phyloP scores from a whole-genome alignment of 768 basidiomycete genomes.

The Dioszegia crocea region DNA sequence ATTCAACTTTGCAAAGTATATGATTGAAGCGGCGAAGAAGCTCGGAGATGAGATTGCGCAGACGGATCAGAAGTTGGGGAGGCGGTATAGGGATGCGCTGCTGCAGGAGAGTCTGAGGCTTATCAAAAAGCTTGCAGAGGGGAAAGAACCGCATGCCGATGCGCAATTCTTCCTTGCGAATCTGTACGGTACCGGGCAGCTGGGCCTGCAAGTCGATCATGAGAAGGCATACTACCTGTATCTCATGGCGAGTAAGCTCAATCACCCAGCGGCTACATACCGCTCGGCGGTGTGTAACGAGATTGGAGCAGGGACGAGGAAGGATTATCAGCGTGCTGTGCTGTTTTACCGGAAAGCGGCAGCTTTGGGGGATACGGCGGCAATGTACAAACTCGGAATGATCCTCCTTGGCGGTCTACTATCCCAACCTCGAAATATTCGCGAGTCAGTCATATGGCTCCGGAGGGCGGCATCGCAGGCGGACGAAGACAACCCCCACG shows the following conservation, averaged over 20 bases:
- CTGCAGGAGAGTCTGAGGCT: constrained; percentile 86
- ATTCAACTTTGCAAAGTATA: constrained; percentile 95
- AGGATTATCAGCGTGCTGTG: constrained; percentile 80
- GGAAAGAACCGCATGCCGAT: constrained; percentile 76
- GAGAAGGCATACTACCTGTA: constrained; percentile 97
- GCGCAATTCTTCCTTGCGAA: constrained; percentile 99
- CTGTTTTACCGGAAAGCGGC: constrained; percentile 97
- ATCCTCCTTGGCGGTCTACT: constrained; percentile 80
- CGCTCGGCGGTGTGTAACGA: constrained; percentile 98
- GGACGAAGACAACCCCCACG: constrained; percentile 96
- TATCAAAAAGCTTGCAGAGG: constrained; percentile 81
- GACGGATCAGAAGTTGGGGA: constrained; percentile 60
- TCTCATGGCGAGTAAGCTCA: constrained; percentile 93
- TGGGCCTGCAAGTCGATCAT: constrained; percentile 95
- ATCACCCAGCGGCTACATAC: constrained; percentile 89
- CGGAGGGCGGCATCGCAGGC: constrained; percentile 93
- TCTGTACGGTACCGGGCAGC: constrained; percentile 88
- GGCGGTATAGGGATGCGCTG: constrained; percentile 84
- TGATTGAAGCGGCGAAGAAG: constrained; percentile 90
- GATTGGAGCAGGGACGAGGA: constrained; percentile 89
- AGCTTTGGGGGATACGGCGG: constrained; percentile 90
- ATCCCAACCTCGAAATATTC: constrained; percentile 74
- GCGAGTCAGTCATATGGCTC: constrained; percentile 92
- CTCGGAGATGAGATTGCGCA: constrained; percentile 58
- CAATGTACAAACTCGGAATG: constrained; percentile 99